Conservation (phyloP, 108 stramenopile species). For the Fragilaria radians region DNA sequence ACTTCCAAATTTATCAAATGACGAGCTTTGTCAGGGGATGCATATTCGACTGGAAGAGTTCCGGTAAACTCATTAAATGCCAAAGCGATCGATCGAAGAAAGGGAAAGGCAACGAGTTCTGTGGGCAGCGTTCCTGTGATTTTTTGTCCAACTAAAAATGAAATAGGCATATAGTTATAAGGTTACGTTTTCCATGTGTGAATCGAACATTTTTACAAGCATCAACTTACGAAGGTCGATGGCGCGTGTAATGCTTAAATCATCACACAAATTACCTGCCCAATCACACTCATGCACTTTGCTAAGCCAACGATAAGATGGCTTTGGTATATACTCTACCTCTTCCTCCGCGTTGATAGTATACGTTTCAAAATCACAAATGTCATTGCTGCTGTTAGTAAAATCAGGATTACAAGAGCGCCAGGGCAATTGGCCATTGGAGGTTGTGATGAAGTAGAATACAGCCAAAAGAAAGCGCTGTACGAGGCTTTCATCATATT, state of each 20-base stretch:
- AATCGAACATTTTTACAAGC: slow-evolving; percentile 7
- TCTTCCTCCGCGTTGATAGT: not conserved
- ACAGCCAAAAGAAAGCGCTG: too few relatives aligned
- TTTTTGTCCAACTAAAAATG: too few relatives aligned
- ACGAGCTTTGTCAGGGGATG: slow-evolving; percentile 9
- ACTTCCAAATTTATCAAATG: slow-evolving; percentile 37
- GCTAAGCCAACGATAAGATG: slow-evolving; percentile 20
- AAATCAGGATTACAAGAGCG: too few relatives aligned
- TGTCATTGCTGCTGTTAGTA: too few relatives aligned
- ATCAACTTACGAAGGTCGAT: not conserved
- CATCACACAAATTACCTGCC: slow-evolving; percentile 10
- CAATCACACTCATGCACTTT: slow-evolving; percentile 21
- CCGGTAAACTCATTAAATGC: slow-evolving; percentile 22
- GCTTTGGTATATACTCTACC: slow-evolving; percentile 11
- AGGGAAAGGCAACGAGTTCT: too few relatives aligned
- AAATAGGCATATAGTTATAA: too few relatives aligned
- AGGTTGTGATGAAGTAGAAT: too few relatives aligned
- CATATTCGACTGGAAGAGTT: slow-evolving; percentile 21
- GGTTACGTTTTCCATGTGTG: too few relatives aligned
- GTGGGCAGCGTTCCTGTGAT: too few relatives aligned
- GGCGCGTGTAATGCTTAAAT: not conserved
- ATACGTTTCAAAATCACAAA: slow-evolving; percentile 18
- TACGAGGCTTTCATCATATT: too few relatives aligned
- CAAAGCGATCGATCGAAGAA: slow-evolving; percentile 15
- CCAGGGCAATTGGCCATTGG: too few relatives aligned